Evolutionary conservation across 768 basidiomycete species (phyloP).

Genomic region (Glaciozyma antarctica): DNA sequence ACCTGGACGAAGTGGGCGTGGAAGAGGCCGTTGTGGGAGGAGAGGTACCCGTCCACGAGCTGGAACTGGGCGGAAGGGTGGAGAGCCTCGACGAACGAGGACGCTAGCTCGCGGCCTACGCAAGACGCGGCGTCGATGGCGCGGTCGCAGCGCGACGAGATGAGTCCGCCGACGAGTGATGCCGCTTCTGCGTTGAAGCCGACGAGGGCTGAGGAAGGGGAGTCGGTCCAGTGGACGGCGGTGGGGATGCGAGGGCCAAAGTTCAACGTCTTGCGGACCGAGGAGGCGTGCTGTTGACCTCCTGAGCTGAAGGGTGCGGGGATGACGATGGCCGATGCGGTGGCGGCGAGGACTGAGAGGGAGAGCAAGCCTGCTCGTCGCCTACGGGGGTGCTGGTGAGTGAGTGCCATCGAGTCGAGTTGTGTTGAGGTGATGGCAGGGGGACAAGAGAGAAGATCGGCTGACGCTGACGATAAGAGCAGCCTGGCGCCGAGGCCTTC

Average conservation of each 20-base stretch:
- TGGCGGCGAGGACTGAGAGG: constrained; percentile 7
- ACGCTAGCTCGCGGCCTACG: constrained; percentile 53
- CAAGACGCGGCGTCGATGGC: constrained; percentile 37
- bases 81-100: constrained; percentile 49
- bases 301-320: background rate
- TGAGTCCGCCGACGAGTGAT: constrained; percentile 41
- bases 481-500: background rate
- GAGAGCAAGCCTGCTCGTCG: background rate
- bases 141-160: constrained; percentile 29
- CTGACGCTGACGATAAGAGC: no score
- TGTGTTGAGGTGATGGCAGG: no score
- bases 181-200: constrained; percentile 35
- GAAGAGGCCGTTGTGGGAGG: constrained; percentile 70
- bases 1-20: constrained; percentile 82
- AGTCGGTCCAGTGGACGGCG: constrained; percentile 41
- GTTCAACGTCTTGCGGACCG: constrained; percentile 68
- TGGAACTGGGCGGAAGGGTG: constrained; percentile 38
- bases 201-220: constrained; percentile 11
- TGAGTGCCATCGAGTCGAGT: background rate
- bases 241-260: constrained; percentile 76
- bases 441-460: no score
- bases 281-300: constrained; percentile 1
- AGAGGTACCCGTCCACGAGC: constrained; percentile 75
- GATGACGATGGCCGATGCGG: constrained; percentile 10
- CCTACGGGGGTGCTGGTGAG: background rate